A percentile compares a stretch with the other conserved stretches of the same genome.
Evolutionary conservation across 2,329 filamentous ascomycete genomes (phyloP).

Genomic region (Stachybotrys chlorohalonatus): DNA sequence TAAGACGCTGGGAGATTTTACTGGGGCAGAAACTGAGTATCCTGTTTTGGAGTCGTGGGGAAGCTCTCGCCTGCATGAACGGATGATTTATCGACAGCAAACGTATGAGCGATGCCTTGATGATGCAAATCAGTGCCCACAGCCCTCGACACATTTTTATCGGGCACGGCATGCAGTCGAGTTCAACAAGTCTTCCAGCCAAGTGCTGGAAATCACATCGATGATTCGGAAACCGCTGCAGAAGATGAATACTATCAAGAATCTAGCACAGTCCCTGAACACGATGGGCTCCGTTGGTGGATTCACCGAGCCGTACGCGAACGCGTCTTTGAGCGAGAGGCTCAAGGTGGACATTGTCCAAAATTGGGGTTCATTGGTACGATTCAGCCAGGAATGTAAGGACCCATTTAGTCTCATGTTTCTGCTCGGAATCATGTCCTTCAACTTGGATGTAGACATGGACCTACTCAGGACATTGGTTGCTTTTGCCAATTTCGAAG

Average conservation of each 20-base stretch:
- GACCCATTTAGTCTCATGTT: conserved; percentile 12
- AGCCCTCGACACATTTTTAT: conserved; percentile 5
- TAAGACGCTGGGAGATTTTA: conserved; percentile 12
- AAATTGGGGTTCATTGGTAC: conserved; percentile 11
- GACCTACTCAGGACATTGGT: conserved; percentile 10
- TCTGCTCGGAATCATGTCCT: conserved; percentile 11
- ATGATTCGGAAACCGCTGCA: conserved; percentile 8
- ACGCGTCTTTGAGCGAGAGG: conserved; percentile 9
- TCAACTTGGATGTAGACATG: conserved; percentile 10
- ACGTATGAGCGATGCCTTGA: conserved; percentile 6
- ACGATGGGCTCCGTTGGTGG: conserved; percentile 8
- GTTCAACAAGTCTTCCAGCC: conserved; percentile 9
- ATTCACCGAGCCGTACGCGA: conserved; percentile 7
- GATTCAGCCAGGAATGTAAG: conserved; percentile 2
- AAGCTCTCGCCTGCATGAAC: conserved; percentile 5
- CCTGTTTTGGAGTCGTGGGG: background rate
- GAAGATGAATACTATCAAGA: conserved; percentile 8
- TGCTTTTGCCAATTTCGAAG: conserved; percentile 11
- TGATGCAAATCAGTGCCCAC: conserved; percentile 1
- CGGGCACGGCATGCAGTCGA: conserved; percentile 7
- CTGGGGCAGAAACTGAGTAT: background rate
- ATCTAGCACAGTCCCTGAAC: conserved; percentile 8
- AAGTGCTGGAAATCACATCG: conserved; percentile 11
- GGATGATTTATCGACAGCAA: conserved; percentile 9
- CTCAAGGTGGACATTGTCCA: conserved; percentile 9